These are phyloP conservation scores for Xylaria cubensis DNA, from an alignment of 495 filamentous ascomycete species.

Conservation along the genomic window DNA sequence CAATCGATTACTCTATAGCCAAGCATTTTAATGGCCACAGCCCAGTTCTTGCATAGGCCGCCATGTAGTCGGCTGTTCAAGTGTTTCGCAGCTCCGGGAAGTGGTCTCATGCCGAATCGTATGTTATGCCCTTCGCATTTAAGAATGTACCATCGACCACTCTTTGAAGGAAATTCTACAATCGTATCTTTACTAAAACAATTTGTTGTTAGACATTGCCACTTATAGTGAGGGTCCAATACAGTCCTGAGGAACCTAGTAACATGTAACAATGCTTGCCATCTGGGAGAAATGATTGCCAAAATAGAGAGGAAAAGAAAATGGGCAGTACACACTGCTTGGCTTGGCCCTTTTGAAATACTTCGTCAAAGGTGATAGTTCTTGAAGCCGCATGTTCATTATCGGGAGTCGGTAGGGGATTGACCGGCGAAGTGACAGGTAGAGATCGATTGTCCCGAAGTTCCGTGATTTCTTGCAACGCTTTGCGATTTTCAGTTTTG, in stretches of 20 bases:
- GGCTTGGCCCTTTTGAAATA: slow-evolving; percentile 46
- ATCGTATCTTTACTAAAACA: slow-evolving; percentile 46
- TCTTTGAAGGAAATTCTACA: slow-evolving; percentile 43
- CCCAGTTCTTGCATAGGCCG: slow-evolving; percentile 41
- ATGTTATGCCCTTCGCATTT: slow-evolving; percentile 51
- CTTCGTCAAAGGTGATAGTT: slow-evolving; percentile 49
- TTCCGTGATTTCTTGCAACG: slow-evolving; percentile 10
- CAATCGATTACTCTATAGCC: slow-evolving; percentile 48
- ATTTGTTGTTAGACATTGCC: background rate
- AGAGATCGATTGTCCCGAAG: background rate
- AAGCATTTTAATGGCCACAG: slow-evolving; percentile 41
- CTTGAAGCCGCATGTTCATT: slow-evolving; percentile 7
- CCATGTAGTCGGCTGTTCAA: slow-evolving; percentile 46
- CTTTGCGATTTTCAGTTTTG: slow-evolving; percentile 17
- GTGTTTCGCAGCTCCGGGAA: slow-evolving; percentile 53
- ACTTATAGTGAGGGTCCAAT: background rate
- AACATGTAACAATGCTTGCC: background rate
- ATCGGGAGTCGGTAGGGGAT: slow-evolving; percentile 7
- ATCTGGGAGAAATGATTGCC: background rate
- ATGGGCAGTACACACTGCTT: slow-evolving; percentile 26
- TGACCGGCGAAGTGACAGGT: slow-evolving; percentile 7
- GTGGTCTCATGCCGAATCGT: slow-evolving; percentile 49
- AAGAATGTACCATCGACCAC: slow-evolving; percentile 47
- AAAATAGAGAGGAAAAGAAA: background rate
- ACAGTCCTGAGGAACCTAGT: background rate